phyloP scores from a whole-genome alignment of 2,329 filamentous ascomycete genomes.

The Aulographum hederae region DNA sequence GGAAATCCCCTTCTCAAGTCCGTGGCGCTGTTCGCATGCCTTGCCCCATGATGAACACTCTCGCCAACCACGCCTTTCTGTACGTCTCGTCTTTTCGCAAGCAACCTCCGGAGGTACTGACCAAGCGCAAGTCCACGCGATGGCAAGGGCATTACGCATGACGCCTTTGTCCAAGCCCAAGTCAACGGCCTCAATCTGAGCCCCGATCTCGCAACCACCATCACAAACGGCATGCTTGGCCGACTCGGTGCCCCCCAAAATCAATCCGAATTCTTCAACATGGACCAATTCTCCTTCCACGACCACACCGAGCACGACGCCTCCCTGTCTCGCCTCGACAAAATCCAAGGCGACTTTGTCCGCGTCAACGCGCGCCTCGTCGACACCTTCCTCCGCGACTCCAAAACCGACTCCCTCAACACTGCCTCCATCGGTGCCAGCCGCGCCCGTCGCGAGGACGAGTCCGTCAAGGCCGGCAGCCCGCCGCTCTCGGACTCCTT shows the following conservation, averaged over 20 bases:
- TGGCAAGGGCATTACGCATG: slow-evolving; percentile 1
- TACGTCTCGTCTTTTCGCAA: no score
- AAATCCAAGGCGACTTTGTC: slow-evolving; percentile 1
- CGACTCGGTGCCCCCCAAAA: no score
- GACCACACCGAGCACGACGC: slow-evolving; percentile 4
- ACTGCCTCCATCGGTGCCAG: slow-evolving; percentile 2
- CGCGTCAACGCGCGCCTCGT: background rate
- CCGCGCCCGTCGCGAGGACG: slow-evolving; percentile 1
- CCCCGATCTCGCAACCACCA: slow-evolving; percentile 1
- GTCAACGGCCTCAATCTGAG: slow-evolving; percentile 1
- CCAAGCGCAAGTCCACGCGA: background rate
- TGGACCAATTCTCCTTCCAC: no score
- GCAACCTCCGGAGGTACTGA: background rate
- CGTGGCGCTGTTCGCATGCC: no score
- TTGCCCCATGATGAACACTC: no score
- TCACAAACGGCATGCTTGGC: slow-evolving; percentile 1
- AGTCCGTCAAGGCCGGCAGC: slow-evolving; percentile 1
- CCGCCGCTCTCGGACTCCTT: background rate
- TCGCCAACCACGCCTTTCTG: no score
- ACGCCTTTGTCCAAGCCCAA: background rate
- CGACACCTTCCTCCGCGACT: slow-evolving; percentile 1
- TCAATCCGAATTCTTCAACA: no score
- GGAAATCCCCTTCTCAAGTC: no score
- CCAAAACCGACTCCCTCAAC: slow-evolving; percentile 1
- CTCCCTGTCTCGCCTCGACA: slow-evolving; percentile 1